These are phyloP conservation scores for Trifolium subterraneum DNA, from an alignment of 306 rosid species.

Conservation along the genomic window DNA sequence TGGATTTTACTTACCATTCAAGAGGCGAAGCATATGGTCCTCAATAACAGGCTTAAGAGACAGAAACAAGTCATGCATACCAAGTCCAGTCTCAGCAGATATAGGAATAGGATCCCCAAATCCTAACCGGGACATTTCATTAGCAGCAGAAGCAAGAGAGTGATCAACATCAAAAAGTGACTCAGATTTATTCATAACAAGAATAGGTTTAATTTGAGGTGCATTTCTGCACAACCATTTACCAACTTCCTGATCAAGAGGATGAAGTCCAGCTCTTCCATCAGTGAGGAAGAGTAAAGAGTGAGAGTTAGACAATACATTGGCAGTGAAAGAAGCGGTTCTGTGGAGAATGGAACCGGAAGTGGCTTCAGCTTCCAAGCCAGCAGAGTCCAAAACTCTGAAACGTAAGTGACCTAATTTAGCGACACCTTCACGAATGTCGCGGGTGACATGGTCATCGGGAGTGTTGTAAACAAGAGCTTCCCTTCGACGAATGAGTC, in stretches of 20 bases:
- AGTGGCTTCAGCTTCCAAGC: conserved; percentile 76
- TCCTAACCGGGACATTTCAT: conserved; percentile 75
- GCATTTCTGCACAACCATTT: conserved; percentile 84
- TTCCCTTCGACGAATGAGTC: conserved; percentile 79
- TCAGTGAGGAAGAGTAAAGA: conserved; percentile 82
- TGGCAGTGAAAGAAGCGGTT: conserved; percentile 81
- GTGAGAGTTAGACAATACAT: conserved; percentile 65
- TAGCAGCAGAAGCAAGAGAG: conserved; percentile 65
- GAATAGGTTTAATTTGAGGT: conserved; percentile 73
- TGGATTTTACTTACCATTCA: conserved; percentile 61
- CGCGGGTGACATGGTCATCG: conserved; percentile 92
- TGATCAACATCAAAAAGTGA: conserved; percentile 63
- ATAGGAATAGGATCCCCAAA: conserved; percentile 95
- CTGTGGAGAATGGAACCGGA: conserved; percentile 87
- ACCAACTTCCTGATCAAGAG: conserved; percentile 87
- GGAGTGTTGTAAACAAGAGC: conserved; percentile 96
- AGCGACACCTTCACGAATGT: conserved; percentile 88
- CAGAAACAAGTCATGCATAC: conserved; percentile 76
- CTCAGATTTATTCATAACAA: conserved; percentile 87
- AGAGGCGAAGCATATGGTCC: conserved; percentile 59
- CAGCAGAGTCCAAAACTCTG: conserved; percentile 92
- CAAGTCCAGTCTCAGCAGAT: conserved; percentile 95
- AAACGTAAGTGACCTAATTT: conserved; percentile 86
- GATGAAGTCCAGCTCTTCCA: conserved; percentile 89
- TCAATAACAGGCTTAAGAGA: conserved; percentile 78